Conservation (phyloP, 257 asterid genomes). For the Anisodus acutangulus region DNA sequence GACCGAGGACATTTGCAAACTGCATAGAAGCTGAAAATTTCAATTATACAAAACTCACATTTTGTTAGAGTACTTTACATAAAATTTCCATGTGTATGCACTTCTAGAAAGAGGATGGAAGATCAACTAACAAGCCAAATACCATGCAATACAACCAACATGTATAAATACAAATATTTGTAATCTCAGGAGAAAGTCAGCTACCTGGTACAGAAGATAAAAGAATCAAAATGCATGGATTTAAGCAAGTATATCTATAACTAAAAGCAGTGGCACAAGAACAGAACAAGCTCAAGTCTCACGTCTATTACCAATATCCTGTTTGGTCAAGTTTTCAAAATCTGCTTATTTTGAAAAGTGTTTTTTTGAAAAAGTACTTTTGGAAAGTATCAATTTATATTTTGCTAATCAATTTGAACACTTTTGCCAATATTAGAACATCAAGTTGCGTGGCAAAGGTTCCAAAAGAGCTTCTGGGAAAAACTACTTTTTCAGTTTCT, state of each 20-base stretch:
- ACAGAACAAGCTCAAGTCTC: background rate
- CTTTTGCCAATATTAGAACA: too few relatives aligned
- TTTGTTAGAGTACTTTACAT: constrained; percentile 7
- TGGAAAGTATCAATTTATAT: too few relatives aligned
- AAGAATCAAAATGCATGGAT: background rate
- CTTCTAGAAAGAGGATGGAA: background rate
- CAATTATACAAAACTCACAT: constrained; percentile 8
- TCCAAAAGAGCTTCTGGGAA: too few relatives aligned
- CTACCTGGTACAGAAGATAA: background rate
- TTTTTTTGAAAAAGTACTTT: too few relatives aligned
- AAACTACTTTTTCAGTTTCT: too few relatives aligned
- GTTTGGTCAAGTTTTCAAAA: too few relatives aligned
- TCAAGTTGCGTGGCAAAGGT: too few relatives aligned
- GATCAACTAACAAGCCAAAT: background rate
- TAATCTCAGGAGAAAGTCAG: background rate
- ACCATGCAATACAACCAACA: constrained; percentile 14
- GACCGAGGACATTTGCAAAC: constrained; percentile 88
- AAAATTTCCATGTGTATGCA: background rate
- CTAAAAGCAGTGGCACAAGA: background rate
- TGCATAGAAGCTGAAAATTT: constrained; percentile 43
- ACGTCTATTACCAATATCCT: too few relatives aligned
- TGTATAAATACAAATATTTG: background rate
- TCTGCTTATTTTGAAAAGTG: too few relatives aligned
- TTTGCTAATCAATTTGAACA: too few relatives aligned
- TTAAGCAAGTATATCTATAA: background rate